These are phyloP conservation scores for Colletotrichum incanum DNA, from an alignment of 2,329 filamentous ascomycete genomes.

Conservation along the genomic window DNA sequence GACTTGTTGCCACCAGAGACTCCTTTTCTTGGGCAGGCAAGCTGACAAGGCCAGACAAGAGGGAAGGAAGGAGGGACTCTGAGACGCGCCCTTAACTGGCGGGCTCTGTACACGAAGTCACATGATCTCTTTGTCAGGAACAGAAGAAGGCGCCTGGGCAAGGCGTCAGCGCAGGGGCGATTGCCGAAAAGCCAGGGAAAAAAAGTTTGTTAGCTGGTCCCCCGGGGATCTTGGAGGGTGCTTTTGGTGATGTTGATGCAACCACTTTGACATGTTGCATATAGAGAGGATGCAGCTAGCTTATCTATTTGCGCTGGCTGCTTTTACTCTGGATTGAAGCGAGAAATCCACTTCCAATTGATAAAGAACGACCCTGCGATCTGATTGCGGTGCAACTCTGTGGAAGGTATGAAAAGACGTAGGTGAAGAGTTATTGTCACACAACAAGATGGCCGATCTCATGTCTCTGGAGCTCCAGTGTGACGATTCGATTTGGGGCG, in stretches of 20 bases:
- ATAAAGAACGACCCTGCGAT: no score
- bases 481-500: conserved; percentile 27
- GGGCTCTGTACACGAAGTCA: conserved; percentile 42
- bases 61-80: not conserved
- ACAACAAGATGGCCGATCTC: not conserved
- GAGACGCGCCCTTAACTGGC: conserved; percentile 14
- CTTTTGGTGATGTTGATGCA: not conserved
- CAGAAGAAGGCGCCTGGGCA: conserved; percentile 5
- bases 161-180: conserved; percentile 1
- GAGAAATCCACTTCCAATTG: not conserved
- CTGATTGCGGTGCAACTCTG: not conserved
- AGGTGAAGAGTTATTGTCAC: not conserved
- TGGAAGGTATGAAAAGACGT: not conserved
- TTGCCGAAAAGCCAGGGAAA: conserved; percentile 15
- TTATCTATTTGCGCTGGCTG: not conserved
- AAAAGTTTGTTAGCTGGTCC: conserved; percentile 14
- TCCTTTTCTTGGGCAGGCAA: conserved; percentile 9
- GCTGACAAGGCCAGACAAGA: conserved; percentile 1
- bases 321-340: not conserved
- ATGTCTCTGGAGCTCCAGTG: conserved; percentile 22
- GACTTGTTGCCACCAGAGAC: conserved; percentile 4
- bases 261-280: not conserved
- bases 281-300: not conserved
- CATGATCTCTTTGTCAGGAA: conserved; percentile 30
- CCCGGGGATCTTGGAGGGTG: not conserved